Base-by-base conservation (phyloP, 768 basidiomycete species). In the Candolleomyces eurysporus region DNA sequence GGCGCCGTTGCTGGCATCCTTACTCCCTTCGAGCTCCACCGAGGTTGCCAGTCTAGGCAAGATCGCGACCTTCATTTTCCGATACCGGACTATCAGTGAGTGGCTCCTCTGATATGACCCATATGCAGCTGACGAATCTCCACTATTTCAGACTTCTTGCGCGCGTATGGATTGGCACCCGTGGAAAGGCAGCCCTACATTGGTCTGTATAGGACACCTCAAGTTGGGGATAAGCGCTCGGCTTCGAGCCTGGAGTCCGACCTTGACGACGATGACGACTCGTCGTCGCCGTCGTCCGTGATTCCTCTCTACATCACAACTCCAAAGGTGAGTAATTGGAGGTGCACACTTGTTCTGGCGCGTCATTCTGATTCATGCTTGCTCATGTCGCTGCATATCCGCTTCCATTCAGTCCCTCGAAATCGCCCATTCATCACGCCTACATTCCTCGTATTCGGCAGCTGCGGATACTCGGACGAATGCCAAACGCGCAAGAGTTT, bases 41-140 rank as follows among this genome's bases (percentile, higher is more conserved):
- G 72, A 73, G 53, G 72, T 73, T 17, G 69, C 69, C 8, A 73
- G 72, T 60, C 57, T 73, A 26, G 57, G 66, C 48, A 73, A 73
- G 63, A 71, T 73, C 52, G 72, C 72, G 17, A 73, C 71, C 32
- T 73, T 73, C 56, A 61, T 68, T 7, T 73, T 73, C 67, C 71
- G 70, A 21, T 73, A 73, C 59, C 67, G 72, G 59, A 70, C 72
- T 54, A 48, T 70, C 58, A 66, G 69, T 70, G 57, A 48, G 69
- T 64, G 30, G 36, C 32, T 4, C 19, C 54, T 30, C 39, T 42
- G 3, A 2, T 26, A 9, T 39, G 42, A 31, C 39, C 32, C 39
- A 9, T 21, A 10, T 14, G 16, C 9, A 21, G 7, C 26, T 36
- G 31, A 16, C 6, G 7, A 6, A 16, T 36, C 42, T 36, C 31